Conservation (phyloP, 1,139 yeast genomes). For the Petasospora fabianii region DNA sequence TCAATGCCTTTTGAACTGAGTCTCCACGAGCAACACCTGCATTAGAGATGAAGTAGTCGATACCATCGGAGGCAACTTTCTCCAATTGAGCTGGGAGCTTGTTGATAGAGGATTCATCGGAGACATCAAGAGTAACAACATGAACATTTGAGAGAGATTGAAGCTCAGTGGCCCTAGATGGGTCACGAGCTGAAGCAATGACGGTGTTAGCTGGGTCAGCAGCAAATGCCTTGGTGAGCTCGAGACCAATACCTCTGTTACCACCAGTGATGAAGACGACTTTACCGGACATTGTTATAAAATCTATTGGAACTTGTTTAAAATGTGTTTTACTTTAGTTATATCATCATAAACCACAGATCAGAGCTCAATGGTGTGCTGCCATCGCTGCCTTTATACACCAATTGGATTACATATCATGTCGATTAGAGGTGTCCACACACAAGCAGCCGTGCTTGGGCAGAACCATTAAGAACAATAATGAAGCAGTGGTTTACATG, state of each 20-base stretch:
- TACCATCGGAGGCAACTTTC: slow-evolving; percentile 26
- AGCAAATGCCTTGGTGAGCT: slow-evolving; percentile 25
- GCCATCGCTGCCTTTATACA: no score
- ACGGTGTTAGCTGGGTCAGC: slow-evolving; percentile 16
- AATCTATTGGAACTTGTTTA: no score
- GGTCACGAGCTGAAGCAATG: slow-evolving; percentile 21
- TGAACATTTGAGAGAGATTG: neutral
- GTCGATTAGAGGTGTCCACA: no score
- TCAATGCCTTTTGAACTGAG: neutral
- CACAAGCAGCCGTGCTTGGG: no score
- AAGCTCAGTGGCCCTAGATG: slow-evolving; percentile 15
- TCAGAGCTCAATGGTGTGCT: no score
- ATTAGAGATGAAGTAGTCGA: slow-evolving; percentile 48
- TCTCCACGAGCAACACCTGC: slow-evolving; percentile 38
- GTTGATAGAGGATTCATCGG: slow-evolving; percentile 7
- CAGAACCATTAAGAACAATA: no score
- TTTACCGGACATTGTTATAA: neutral
- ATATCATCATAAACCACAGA: no score
- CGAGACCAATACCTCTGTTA: slow-evolving; percentile 34
- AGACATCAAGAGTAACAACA: neutral
- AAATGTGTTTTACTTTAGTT: no score
- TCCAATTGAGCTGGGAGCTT: slow-evolving; percentile 10
- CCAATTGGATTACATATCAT: no score
- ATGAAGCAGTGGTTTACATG: no score
- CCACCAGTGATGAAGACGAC: slow-evolving; percentile 25